These are phyloP conservation scores for Fomitopsis schrenkii DNA, from an alignment of 1,284 basidiomycete species.

Conservation along the genomic window DNA sequence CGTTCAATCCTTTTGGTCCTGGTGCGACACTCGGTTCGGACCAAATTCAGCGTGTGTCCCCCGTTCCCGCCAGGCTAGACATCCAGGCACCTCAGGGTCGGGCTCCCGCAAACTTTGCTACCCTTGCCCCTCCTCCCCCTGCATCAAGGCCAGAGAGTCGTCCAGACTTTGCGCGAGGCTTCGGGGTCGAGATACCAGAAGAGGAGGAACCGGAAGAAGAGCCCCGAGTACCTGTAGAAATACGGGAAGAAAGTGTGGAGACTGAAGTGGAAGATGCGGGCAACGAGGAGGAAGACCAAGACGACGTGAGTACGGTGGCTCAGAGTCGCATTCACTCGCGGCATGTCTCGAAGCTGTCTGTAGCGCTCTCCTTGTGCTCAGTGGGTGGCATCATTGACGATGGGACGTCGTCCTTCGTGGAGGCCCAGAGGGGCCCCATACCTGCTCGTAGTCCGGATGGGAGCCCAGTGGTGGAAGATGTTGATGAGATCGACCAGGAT, in stretches of 20 bases:
- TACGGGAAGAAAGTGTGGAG: constrained; percentile 25
- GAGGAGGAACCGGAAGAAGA: constrained; percentile 36
- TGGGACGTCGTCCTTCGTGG: constrained; percentile 4
- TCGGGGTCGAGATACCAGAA: constrained; percentile 74
- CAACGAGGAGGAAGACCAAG: constrained; percentile 31
- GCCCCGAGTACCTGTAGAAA: neutral
- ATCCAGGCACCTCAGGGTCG: constrained; percentile 61
- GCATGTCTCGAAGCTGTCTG: constrained; percentile 65
- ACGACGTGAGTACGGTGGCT: constrained; percentile 41
- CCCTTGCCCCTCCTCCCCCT: constrained; percentile 42
- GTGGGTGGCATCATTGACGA: constrained; percentile 42
- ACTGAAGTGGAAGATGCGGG: constrained; percentile 28
- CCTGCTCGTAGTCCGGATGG: constrained; percentile 10
- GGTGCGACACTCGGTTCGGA: constrained; percentile 50
- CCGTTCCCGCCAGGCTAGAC: constrained; percentile 18
- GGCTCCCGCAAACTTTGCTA: constrained; percentile 43
- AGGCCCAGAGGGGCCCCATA: constrained; percentile 8
- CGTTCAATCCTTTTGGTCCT: constrained; percentile 62
- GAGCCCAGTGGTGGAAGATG: constrained; percentile 30
- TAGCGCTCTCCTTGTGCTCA: constrained; percentile 59
- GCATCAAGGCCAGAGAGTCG: constrained; percentile 46
- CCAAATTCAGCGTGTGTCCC: constrained; percentile 28
- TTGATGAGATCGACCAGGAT: constrained; percentile 33
- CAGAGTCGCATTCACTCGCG: constrained; percentile 60
- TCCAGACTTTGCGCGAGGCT: constrained; percentile 72